Evolutionary conservation across 768 basidiomycete species (phyloP).

Genomic region (Boletales sp.): DNA sequence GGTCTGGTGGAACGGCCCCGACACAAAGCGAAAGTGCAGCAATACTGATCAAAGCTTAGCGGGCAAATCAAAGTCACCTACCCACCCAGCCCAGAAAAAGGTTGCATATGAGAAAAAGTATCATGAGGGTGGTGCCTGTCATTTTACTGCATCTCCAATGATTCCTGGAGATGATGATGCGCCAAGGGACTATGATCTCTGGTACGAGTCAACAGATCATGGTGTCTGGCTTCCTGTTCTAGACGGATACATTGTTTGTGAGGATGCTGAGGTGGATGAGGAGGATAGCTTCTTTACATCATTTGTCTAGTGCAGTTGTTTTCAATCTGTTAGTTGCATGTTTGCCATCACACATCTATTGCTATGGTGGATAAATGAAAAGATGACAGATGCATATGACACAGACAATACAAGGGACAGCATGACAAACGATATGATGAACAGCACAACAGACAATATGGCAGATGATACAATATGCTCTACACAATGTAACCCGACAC

Average conservation of each 20-base stretch:
- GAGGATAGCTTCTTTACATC: no score
- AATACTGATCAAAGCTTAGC: no score
- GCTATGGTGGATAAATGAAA: no score
- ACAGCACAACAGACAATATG: not conserved
- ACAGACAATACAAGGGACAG: no score
- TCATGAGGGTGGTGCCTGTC: not conserved
- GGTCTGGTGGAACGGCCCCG: not conserved
- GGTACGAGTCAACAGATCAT: not conserved
- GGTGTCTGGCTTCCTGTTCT: not conserved
- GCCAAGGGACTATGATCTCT: not conserved
- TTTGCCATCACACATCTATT: no score
- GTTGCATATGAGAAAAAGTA: not conserved
- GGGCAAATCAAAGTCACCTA: no score
- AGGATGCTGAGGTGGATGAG: no score
- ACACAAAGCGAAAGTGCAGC: not conserved
- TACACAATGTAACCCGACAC: conserved; percentile 2
- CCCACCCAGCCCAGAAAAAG: not conserved
- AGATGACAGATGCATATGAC: not conserved
- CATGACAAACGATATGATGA: no score
- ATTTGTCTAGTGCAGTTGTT: no score
- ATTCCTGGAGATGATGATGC: not conserved
- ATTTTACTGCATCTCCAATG: conserved; percentile 1
- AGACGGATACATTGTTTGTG: not conserved
- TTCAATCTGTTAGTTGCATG: no score
- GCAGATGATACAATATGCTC: not conserved